Base-by-base conservation (phyloP, 371 early-diverging fungal species). In the Nematocida displodere region DNA sequence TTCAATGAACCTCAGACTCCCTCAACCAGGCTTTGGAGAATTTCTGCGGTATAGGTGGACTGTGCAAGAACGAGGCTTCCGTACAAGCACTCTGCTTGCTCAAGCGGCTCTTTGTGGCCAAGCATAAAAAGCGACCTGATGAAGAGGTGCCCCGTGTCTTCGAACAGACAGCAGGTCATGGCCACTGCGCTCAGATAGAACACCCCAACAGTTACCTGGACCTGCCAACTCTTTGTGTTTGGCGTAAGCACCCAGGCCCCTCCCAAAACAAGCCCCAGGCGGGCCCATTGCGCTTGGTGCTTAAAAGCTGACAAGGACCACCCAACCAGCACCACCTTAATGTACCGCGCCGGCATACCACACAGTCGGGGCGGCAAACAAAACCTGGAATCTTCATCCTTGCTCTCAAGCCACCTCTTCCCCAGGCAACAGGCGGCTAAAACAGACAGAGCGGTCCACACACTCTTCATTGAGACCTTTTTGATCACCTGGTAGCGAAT, bases 71-170 rank as follows among this genome's bases (percentile, higher is more conserved):
- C 11, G 33, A 64, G 39, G n/a, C 11, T 5, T 7, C 20, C 22
- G 52, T 64, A 64, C 24, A 54, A 26, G n/a, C 26, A 31, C 26
- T 52, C 64, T 26, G n/a, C 8, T n/a, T 42, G 22, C 15, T 11
- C 11, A 8, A 62, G 15, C 7, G 7, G 4, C 29, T 48, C 29
- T 7, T 28, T 15, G 4, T 53, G 13, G 7, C 52, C 64, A 28
- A 64, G 15, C 64, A 64, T 64, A 54, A 54, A 64, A 8, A 64
- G 61, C 33, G 64, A 64, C 36, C 33, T 52, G 29, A 64, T 7
- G 26, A 64, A 53, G 7, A 13, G 4, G 26, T 55, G 5, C 13
- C 15, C 22, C 4, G 17, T 8, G 2, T 26, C 36, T 2, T 17
- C 5, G 7, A 64, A 39, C 28, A 54, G 26, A 13, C 52, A 24